Evolutionary conservation across 78 protist genomes (phyloP).

Genomic region (Dictyostelium firmibasis): DNA sequence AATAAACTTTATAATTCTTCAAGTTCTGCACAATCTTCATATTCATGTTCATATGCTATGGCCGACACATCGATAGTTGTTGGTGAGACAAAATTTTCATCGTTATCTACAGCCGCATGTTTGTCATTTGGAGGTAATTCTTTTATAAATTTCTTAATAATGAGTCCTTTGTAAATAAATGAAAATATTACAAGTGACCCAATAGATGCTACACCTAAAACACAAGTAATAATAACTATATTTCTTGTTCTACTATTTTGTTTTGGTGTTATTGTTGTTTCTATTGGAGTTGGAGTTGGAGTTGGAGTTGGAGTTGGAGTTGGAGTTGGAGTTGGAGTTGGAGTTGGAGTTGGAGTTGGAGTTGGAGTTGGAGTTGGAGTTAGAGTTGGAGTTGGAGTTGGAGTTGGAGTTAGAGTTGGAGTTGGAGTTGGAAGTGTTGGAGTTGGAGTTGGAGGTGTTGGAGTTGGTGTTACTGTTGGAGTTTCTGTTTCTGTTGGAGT

Average conservation of each 20-base stretch:
- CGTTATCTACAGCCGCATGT: background rate
- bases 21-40: background rate
- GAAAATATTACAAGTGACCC: background rate
- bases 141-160: background rate
- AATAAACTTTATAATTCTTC: background rate
- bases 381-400: background rate
- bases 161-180: background rate
- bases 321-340: background rate
- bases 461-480: background rate
- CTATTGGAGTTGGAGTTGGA: too few species aligned
- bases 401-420: background rate
- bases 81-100: background rate
- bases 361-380: background rate
- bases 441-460: background rate
- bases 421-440: background rate
- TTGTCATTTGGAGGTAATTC: background rate
- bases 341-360: background rate
- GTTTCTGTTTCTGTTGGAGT: background rate
- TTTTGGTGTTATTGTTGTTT: background rate
- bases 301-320: too few species aligned
- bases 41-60: background rate
- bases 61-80: background rate
- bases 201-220: background rate
- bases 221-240: background rate
- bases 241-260: background rate